Conservation (phyloP, 257 asterid species). For the Nicotiana tabacum region DNA sequence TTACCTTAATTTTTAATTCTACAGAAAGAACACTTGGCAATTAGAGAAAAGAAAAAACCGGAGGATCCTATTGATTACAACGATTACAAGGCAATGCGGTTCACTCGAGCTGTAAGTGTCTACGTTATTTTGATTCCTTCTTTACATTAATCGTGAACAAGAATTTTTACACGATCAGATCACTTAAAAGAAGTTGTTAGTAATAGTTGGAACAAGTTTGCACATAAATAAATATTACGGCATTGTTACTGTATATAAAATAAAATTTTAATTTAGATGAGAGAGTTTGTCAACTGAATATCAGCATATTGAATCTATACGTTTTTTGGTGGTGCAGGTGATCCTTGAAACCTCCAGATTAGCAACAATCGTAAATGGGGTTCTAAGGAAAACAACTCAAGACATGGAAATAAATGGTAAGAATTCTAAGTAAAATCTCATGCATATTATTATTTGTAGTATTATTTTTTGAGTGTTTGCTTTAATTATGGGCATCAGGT, state of each 20-base stretch:
- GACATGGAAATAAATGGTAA: slow-evolving; percentile 47
- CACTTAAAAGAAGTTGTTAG: not conserved
- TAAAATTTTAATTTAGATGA: not conserved
- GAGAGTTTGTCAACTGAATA: not conserved
- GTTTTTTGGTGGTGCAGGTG: slow-evolving; percentile 27
- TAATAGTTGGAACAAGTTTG: no score
- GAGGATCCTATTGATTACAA: slow-evolving; percentile 75
- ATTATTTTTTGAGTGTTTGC: not conserved
- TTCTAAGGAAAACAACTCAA: slow-evolving; percentile 43
- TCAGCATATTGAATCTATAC: not conserved
- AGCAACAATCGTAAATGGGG: slow-evolving; percentile 47
- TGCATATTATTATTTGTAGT: not conserved
- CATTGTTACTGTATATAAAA: not conserved
- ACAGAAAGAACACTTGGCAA: slow-evolving; percentile 68
- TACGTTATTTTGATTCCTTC: not conserved
- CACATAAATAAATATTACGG: not conserved
- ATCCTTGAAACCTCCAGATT: slow-evolving; percentile 45
- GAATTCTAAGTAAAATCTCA: slow-evolving; percentile 4
- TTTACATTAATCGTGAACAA: not conserved
- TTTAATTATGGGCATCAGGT: not conserved
- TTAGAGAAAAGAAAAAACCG: slow-evolving; percentile 65
- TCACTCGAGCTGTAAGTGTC: slow-evolving; percentile 62
- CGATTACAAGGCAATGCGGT: slow-evolving; percentile 86
- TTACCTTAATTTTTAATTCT: slow-evolving; percentile 4
- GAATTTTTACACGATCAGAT: no score